Conservation (phyloP, 2,329 filamentous ascomycete genomes). For the Allantophomopsis cytisporea region DNA sequence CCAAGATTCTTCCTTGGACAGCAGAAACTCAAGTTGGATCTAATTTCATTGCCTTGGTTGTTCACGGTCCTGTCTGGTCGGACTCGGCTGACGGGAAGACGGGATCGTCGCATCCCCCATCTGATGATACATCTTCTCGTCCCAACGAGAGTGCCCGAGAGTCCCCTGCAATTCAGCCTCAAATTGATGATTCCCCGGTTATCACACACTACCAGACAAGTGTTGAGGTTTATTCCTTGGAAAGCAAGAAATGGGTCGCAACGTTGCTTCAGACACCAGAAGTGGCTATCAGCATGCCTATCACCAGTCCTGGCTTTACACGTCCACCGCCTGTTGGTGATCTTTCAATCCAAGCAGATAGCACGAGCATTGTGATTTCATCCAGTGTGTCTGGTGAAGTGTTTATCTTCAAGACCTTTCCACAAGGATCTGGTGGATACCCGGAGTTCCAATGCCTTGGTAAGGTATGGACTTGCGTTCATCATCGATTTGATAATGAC, state of each 20-base stretch:
- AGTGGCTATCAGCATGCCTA: slow-evolving; percentile 41
- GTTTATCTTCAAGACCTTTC: slow-evolving; percentile 54
- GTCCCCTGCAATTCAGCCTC: slow-evolving; percentile 1
- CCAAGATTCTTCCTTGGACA: slow-evolving; percentile 69
- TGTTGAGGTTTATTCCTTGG: slow-evolving; percentile 79
- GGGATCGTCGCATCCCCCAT: slow-evolving; percentile 4
- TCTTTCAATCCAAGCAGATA: slow-evolving; percentile 60
- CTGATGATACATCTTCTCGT: slow-evolving; percentile 7
- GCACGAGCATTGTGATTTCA: slow-evolving; percentile 57
- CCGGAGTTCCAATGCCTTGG: slow-evolving; percentile 53
- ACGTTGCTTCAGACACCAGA: slow-evolving; percentile 61
- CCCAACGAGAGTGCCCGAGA: slow-evolving; percentile 9
- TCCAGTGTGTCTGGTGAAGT: slow-evolving; percentile 81
- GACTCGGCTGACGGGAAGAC: slow-evolving; percentile 7
- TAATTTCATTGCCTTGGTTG: slow-evolving; percentile 64
- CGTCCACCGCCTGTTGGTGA: slow-evolving; percentile 60
- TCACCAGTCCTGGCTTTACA: slow-evolving; percentile 48
- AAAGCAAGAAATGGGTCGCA: slow-evolving; percentile 56
- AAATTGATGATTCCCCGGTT: slow-evolving; percentile 15
- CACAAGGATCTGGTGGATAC: slow-evolving; percentile 26
- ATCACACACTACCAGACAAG: slow-evolving; percentile 60
- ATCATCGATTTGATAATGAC: slow-evolving; percentile 37
- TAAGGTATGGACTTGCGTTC: slow-evolving; percentile 85
- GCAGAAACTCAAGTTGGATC: slow-evolving; percentile 38
- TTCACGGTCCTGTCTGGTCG: slow-evolving; percentile 63